Conservation (phyloP, 2,329 filamentous ascomycete genomes). For the Nigrograna mackinnonii region DNA sequence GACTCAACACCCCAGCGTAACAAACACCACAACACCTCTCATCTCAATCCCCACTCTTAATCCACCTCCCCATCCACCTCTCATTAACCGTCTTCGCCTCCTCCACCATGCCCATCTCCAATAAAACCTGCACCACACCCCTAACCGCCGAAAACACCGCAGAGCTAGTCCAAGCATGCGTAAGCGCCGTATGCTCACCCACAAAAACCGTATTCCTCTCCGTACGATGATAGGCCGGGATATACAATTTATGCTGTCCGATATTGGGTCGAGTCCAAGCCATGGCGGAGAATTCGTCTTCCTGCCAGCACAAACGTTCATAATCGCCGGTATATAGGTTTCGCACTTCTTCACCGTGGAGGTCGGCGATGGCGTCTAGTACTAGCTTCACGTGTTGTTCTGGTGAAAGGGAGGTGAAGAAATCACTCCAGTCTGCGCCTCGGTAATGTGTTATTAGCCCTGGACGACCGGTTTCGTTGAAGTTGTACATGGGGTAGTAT, state of each 20-base stretch:
- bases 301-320: constrained; percentile 65
- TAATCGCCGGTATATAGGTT: constrained; percentile 67
- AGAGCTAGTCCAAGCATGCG: constrained; percentile 68
- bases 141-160: constrained; percentile 67
- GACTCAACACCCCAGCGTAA: no score
- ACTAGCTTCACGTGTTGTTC: constrained; percentile 66
- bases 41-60: constrained; percentile 30
- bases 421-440: constrained; percentile 1
- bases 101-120: constrained; percentile 66
- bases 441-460: constrained; percentile 50
- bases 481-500: constrained; percentile 68
- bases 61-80: constrained; percentile 70
- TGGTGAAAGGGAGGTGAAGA: constrained; percentile 24
- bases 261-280: constrained; percentile 62
- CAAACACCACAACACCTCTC: no score
- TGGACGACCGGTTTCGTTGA: constrained; percentile 61
- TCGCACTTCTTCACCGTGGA: constrained; percentile 61
- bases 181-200: constrained; percentile 67
- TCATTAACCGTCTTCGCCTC: constrained; percentile 66
- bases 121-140: constrained; percentile 63
- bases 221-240: constrained; percentile 70
- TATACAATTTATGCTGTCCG: constrained; percentile 67
- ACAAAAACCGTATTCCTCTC: constrained; percentile 68
- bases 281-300: constrained; percentile 61
- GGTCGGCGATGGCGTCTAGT: constrained; percentile 64